A percentile compares a stretch with the other conserved stretches of the same genome.
Evolutionary conservation across 345 rosid genomes (phyloP).

Genomic region (Eucalyptus regnans): DNA sequence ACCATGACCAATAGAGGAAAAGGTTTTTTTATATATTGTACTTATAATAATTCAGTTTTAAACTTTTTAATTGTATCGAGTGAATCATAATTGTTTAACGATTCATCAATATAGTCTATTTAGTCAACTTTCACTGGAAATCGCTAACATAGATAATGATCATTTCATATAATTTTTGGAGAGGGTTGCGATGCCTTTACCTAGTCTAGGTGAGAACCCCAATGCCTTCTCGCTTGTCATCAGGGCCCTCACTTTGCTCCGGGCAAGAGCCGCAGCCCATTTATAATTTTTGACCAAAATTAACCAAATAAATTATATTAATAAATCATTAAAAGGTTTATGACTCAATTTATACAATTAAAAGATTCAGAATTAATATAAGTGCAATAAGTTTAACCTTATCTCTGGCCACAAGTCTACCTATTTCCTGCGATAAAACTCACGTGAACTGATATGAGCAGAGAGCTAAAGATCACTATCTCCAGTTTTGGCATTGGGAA

Average conservation of each 20-base stretch:
- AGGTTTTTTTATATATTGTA: too few species aligned
- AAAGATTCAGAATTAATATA: too few species aligned
- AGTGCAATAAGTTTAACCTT: not conserved
- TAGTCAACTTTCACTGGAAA: accelerated
- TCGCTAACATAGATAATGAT: accelerated
- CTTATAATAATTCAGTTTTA: too few species aligned
- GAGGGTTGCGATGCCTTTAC: accelerated
- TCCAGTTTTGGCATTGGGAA: not conserved
- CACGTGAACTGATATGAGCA: not conserved
- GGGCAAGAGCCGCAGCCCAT: accelerated
- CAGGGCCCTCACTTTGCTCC: not conserved
- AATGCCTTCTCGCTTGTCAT: not conserved
- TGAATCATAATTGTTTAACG: too few species aligned
- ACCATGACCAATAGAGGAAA: not conserved
- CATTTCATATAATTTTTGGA: accelerated
- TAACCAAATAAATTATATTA: too few species aligned
- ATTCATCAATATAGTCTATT: too few species aligned
- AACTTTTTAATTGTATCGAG: too few species aligned
- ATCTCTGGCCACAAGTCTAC: not conserved
- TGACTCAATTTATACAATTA: not conserved
- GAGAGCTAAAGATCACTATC: not conserved
- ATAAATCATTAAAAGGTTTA: too few species aligned
- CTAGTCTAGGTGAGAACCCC: not conserved
- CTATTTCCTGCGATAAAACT: not conserved
- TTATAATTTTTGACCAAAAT: too few species aligned